Evolutionary conservation across 2,329 filamentous ascomycete genomes (phyloP), one percentile per base, ranked within the genome.

Genomic region (Sporothrix luriei): DNA sequence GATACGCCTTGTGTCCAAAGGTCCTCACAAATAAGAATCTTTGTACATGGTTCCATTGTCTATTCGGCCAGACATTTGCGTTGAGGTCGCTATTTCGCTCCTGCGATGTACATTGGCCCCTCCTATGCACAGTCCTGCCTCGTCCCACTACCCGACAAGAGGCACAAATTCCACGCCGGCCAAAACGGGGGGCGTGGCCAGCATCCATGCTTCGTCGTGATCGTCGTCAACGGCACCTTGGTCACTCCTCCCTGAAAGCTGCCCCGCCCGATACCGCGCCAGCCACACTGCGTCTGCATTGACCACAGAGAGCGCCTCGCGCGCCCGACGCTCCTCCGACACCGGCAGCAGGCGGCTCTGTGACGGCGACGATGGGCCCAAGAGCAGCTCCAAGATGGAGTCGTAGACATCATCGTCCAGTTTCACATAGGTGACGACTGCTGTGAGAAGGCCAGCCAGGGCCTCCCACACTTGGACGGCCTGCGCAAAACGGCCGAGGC

Each of bases 201-300:
- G 11, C 40, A 40, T 29, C 68, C 68, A 70, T 5, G 33, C n/a
- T 11, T 46, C 51, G 9, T 51, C 64, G 2, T 19, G 1, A 21
- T 11, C 24, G 40, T 48, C 38, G 9, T 33, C 59, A n/a, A 6
- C 21, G 2, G 6, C 51, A 5, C 19, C 13, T 4, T 10, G 14
- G 21, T 24, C 38, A 19, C 11, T 19, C 9, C n/a, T 19, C 84
- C 84, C 13, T 76, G 77, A 52, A 78, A 75, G 68, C 80, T 55
- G 64, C 4, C 72, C 70, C 6, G 48, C 29, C 0, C 61, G 43
- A 69, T 85, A 84, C 75, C 86, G 78, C 52, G 82, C 81, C 73
- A 94, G 78, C 92, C 92, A 96, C 4, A 95, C 89, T 1, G 90
- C 90, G 80, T 95, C 92, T 0, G 84, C 81, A 77, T 94, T 93